Evolutionary conservation across 352 stramenopile species (phyloP).

Genomic region (Phytopythium cucurbitacearum): DNA sequence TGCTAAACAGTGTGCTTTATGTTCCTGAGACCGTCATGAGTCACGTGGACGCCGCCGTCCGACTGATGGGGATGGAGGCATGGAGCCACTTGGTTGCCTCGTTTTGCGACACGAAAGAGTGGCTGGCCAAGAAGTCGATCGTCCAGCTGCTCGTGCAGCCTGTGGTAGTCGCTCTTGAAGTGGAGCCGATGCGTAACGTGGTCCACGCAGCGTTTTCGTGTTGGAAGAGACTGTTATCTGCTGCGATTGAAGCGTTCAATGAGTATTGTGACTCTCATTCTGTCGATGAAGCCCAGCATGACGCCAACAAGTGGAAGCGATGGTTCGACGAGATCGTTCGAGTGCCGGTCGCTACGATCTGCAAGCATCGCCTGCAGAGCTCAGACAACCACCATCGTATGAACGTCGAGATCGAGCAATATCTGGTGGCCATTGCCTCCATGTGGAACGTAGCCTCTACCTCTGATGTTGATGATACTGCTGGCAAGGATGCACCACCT

Average conservation of each 20-base stretch:
- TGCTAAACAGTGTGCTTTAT: conserved; percentile 52
- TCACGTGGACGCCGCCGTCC: conserved; percentile 36
- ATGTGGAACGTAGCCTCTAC: conserved; percentile 11
- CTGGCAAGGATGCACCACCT: conserved; percentile 4
- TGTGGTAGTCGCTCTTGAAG: conserved; percentile 37
- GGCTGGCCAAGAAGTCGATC: conserved; percentile 55
- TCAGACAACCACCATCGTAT: too few species aligned
- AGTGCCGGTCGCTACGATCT: conserved; percentile 17
- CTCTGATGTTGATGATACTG: conserved; percentile 7
- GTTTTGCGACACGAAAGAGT: conserved; percentile 40
- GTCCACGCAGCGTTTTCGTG: conserved; percentile 41
- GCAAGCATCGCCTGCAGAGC: too few species aligned
- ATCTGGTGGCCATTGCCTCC: conserved; percentile 17
- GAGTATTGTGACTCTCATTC: conserved; percentile 9
- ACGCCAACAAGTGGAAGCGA: conserved; percentile 42
- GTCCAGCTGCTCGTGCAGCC: conserved; percentile 46
- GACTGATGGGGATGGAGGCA: conserved; percentile 44
- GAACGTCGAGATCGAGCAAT: conserved; percentile 19
- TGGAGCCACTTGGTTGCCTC: conserved; percentile 46
- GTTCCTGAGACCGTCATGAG: conserved; percentile 49
- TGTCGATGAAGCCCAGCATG: conserved; percentile 26
- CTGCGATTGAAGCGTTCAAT: conserved; percentile 53
- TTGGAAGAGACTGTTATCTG: conserved; percentile 37
- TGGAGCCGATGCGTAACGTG: conserved; percentile 45
- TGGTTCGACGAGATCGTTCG: conserved; percentile 44